A percentile compares a stretch with the other conserved stretches of the same genome.
Conservation (phyloP, 208 protist genomes). For the Herpetomonas samuelpessoai region DNA sequence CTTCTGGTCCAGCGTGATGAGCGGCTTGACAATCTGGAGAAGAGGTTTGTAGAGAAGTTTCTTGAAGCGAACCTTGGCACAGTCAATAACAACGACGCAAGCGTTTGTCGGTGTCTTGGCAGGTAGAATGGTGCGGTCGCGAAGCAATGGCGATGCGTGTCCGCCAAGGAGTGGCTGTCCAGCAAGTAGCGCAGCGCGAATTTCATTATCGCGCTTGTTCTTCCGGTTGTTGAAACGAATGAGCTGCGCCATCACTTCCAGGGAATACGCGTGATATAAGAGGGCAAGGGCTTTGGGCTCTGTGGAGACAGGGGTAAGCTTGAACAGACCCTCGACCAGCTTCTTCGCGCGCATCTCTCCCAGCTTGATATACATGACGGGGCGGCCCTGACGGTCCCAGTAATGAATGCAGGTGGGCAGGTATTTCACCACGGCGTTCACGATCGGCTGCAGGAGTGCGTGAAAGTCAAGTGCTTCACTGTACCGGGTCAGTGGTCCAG, state of each 20-base stretch:
- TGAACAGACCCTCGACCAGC: conserved; percentile 37
- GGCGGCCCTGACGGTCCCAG: conserved; percentile 61
- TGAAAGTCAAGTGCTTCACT: conserved; percentile 45
- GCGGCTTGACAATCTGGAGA: conserved; percentile 25
- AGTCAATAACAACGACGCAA: conserved; percentile 46
- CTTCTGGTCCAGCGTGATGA: conserved; percentile 30
- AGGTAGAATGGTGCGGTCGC: conserved; percentile 5
- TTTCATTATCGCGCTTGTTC: conserved; percentile 19
- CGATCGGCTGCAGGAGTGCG: conserved; percentile 50
- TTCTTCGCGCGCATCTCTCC: conserved; percentile 22
- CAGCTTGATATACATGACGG: conserved; percentile 57
- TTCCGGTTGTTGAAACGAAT: conserved; percentile 39
- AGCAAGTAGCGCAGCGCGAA: conserved; percentile 14
- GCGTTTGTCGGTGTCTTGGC: conserved; percentile 20
- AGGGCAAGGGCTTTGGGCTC: conserved; percentile 35
- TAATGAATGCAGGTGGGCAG: conserved; percentile 59
- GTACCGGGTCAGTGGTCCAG: conserved; percentile 8
- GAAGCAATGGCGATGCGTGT: not conserved
- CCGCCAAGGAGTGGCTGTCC: not conserved
- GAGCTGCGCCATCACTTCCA: conserved; percentile 51
- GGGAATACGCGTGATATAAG: conserved; percentile 52
- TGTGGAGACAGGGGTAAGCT: conserved; percentile 40
- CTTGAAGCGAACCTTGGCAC: conserved; percentile 22
- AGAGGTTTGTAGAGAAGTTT: conserved; percentile 35
- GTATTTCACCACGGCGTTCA: conserved; percentile 28